Evolutionary conservation across 371 early-diverging fungal genomes (phyloP).

Genomic region (Phascolomyces articulosus): DNA sequence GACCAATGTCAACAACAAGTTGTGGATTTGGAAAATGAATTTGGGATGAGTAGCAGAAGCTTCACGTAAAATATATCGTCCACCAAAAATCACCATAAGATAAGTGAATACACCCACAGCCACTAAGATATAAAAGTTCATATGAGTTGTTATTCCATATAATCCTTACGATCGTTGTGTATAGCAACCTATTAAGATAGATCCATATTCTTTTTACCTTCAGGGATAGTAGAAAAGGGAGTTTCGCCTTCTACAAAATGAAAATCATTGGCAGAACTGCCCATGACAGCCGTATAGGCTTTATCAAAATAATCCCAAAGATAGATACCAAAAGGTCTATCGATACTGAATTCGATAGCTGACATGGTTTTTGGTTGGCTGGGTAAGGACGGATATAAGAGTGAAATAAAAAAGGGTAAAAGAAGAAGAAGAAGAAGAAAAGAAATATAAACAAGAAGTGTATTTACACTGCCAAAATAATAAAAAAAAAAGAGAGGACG

Average conservation of each 20-base stretch:
- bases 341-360: slow-evolving; percentile 27
- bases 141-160: not conserved
- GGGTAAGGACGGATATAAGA: too few species aligned
- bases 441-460: too few species aligned
- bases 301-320: slow-evolving; percentile 52
- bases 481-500: too few species aligned
- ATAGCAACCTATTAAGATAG: too few species aligned
- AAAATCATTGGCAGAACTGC: slow-evolving; percentile 23
- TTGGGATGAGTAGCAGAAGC: slow-evolving; percentile 61
- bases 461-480: too few species aligned
- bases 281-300: slow-evolving; percentile 47
- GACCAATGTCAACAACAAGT: slow-evolving; percentile 68
- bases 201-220: too few species aligned
- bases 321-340: slow-evolving; percentile 54
- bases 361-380: too few species aligned
- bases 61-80: slow-evolving; percentile 48
- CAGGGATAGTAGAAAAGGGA: slow-evolving; percentile 27
- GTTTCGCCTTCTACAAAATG: slow-evolving; percentile 24
- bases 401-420: not conserved
- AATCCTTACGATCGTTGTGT: too few species aligned
- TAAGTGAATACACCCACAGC: slow-evolving; percentile 57
- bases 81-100: slow-evolving; percentile 73
- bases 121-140: slow-evolving; percentile 33
- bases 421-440: not conserved
- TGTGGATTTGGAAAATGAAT: slow-evolving; percentile 72